Conservation (phyloP, 352 stramenopile species). For the Globisporangium takayamanum region DNA sequence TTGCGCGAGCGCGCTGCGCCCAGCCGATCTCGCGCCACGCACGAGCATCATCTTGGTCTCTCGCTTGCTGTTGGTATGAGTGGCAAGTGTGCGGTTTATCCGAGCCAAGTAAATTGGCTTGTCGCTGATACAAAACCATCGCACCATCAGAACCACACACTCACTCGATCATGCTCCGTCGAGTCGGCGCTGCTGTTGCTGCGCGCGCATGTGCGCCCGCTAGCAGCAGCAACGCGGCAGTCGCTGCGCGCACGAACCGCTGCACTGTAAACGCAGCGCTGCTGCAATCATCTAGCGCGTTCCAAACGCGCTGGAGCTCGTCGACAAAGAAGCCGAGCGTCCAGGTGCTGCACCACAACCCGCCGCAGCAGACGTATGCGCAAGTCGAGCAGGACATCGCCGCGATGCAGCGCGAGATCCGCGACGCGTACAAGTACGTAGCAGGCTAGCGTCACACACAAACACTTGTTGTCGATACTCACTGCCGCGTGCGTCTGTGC, state of each 20-base stretch:
- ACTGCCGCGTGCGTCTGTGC: neutral
- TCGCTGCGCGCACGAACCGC: neutral
- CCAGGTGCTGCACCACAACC: constrained; percentile 59
- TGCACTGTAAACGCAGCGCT: neutral
- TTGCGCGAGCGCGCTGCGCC: neutral
- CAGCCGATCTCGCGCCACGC: constrained; percentile 2
- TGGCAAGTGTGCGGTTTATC: too few species aligned
- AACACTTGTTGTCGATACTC: neutral
- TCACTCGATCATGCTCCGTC: constrained; percentile 6
- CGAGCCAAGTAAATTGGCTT: too few species aligned
- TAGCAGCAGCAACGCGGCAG: neutral
- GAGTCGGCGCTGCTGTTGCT: neutral
- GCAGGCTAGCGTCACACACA: neutral
- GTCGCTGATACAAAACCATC: neutral
- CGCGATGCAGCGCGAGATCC: constrained; percentile 74
- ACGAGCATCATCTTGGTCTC: constrained; percentile 4
- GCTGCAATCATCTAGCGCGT: neutral
- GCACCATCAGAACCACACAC: constrained; percentile 10
- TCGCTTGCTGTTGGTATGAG: neutral
- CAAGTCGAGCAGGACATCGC: constrained; percentile 78
- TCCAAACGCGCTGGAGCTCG: constrained; percentile 4
- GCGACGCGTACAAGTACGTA: constrained; percentile 72
- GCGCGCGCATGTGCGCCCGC: neutral
- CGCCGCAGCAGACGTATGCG: constrained; percentile 43
- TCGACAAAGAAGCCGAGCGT: constrained; percentile 27